A percentile compares a stretch with the other conserved stretches of the same genome.
Evolutionary conservation across 129 eudicot species (phyloP).

Genomic region (Deinandra increscens): DNA sequence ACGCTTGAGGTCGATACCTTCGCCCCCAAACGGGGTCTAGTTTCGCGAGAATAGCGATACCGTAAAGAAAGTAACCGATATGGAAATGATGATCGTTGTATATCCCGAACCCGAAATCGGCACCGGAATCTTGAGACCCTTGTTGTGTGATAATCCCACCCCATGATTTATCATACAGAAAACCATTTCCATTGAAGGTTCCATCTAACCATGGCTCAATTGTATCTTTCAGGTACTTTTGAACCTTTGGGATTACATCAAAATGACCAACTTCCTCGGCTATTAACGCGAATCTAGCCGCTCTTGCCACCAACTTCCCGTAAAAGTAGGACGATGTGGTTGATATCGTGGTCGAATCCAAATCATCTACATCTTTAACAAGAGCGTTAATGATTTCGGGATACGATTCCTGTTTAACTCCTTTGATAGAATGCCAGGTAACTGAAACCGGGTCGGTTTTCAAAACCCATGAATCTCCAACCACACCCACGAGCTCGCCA

Average conservation of each 20-base stretch:
- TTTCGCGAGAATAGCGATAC: constrained; percentile 75
- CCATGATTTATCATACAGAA: constrained; percentile 74
- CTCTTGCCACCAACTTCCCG: constrained; percentile 85
- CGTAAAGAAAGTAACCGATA: constrained; percentile 57
- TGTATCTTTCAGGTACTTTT: constrained; percentile 69
- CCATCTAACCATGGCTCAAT: constrained; percentile 92
- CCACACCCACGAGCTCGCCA: constrained; percentile 4
- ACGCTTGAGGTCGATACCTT: constrained; percentile 65
- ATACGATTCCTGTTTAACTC: constrained; percentile 49
- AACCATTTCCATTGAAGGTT: constrained; percentile 67
- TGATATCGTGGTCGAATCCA: constrained; percentile 45
- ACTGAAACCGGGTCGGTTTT: constrained; percentile 72
- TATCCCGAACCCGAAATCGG: constrained; percentile 87
- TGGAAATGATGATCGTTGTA: constrained; percentile 89
- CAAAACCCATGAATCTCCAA: constrained; percentile 69
- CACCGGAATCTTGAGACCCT: constrained; percentile 72
- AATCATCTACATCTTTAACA: constrained; percentile 54
- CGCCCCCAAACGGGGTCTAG: constrained; percentile 75
- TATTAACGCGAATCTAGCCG: constrained; percentile 81
- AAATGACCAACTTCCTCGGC: constrained; percentile 70
- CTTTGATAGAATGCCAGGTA: constrained; percentile 86
- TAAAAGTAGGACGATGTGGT: constrained; percentile 81
- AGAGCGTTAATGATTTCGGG: constrained; percentile 57
- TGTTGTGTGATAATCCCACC: constrained; percentile 87
- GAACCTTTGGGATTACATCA: constrained; percentile 66